phyloP scores from a whole-genome alignment of 352 stramenopile species.

The Nothophytophthora sp. region DNA sequence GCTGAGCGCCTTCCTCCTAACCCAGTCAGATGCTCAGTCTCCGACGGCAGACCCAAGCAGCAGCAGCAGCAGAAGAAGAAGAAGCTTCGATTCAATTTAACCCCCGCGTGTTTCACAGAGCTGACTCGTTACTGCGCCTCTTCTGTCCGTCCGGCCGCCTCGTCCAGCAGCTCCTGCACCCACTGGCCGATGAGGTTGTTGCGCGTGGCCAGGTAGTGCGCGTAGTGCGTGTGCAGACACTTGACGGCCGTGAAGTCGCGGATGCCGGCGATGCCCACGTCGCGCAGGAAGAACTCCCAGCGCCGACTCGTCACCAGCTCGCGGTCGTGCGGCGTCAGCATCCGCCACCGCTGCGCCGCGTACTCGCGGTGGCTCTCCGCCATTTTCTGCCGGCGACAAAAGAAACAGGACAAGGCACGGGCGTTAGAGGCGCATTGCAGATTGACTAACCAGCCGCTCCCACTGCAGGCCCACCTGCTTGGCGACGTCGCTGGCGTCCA shows the following conservation, averaged over 20 bases:
- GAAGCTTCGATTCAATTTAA: slow-evolving; percentile 16
- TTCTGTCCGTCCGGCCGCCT: slow-evolving; percentile 9
- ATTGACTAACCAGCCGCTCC: background rate
- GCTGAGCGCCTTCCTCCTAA: too few relatives aligned
- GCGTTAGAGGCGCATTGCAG: background rate
- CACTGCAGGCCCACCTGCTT: slow-evolving; percentile 23
- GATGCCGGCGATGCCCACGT: slow-evolving; percentile 66
- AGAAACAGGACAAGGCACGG: background rate
- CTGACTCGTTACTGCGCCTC: slow-evolving; percentile 12
- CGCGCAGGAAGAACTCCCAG: slow-evolving; percentile 44
- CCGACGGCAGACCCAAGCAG: slow-evolving; percentile 12
- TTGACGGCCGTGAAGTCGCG: slow-evolving; percentile 61
- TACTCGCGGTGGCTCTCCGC: slow-evolving; percentile 47
- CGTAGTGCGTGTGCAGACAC: slow-evolving; percentile 78
- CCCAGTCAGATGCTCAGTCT: too few relatives aligned
- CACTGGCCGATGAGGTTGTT: slow-evolving; percentile 63
- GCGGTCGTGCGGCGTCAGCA: slow-evolving; percentile 46
- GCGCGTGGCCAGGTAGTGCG: slow-evolving; percentile 53
- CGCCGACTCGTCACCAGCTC: slow-evolving; percentile 35
- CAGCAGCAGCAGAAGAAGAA: slow-evolving; percentile 21
- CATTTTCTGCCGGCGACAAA: slow-evolving; percentile 36
- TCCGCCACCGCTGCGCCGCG: slow-evolving; percentile 41
- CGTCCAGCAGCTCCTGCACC: slow-evolving; percentile 60
- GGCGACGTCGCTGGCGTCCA: slow-evolving; percentile 33
- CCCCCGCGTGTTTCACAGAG: background rate